Conservation (phyloP, 331 rosid genomes). For the Quercus lobata region DNA sequence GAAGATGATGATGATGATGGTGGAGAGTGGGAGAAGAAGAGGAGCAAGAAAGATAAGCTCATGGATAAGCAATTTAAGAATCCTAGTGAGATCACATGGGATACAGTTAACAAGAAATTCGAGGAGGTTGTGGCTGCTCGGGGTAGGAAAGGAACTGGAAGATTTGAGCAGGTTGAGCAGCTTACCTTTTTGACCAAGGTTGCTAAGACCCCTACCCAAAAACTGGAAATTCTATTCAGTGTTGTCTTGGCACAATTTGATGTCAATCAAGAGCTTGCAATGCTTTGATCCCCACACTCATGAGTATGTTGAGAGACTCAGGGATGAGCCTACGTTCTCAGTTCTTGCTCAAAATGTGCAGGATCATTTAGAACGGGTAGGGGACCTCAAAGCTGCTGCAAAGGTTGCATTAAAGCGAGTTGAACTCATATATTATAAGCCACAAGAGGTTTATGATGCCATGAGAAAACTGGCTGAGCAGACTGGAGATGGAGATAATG, state of each 20-base stretch:
- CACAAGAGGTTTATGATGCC: constrained; percentile 93
- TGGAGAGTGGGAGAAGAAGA: constrained; percentile 49
- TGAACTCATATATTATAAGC: constrained; percentile 83
- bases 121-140: constrained; percentile 95
- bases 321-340: constrained; percentile 77
- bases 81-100: constrained; percentile 95
- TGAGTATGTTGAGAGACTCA: constrained; percentile 89
- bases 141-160: constrained; percentile 78
- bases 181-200: constrained; percentile 90
- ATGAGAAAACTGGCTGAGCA: constrained; percentile 82
- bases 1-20: neutral
- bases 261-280: constrained; percentile 91
- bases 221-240: constrained; percentile 85
- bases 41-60: constrained; percentile 73
- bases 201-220: constrained; percentile 97
- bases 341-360: constrained; percentile 95
- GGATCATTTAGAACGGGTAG: constrained; percentile 68
- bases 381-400: constrained; percentile 67
- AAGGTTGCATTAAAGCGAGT: constrained; percentile 85
- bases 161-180: constrained; percentile 95
- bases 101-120: constrained; percentile 79
- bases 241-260: constrained; percentile 95
- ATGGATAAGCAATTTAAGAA: constrained; percentile 82
- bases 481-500: constrained; percentile 44
- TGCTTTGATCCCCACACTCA: constrained; percentile 97